Conservation (phyloP, 192 early-diverging fungal species). For the Coemansia furcata region DNA sequence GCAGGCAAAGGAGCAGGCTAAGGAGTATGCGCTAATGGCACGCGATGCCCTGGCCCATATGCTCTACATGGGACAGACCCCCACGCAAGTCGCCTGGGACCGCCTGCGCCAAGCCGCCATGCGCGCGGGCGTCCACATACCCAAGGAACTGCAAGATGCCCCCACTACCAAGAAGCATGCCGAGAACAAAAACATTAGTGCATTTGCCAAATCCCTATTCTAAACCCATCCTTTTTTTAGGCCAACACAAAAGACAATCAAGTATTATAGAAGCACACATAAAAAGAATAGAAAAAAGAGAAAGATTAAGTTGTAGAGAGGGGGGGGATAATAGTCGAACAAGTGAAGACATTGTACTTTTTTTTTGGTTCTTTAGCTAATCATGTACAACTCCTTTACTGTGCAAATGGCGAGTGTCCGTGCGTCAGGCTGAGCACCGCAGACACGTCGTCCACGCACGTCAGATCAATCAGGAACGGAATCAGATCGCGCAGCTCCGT, state of each 20-base stretch:
- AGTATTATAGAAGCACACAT: neutral
- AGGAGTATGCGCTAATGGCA: neutral
- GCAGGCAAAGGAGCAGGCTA: neutral
- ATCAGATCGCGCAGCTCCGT: slow-evolving; percentile 93
- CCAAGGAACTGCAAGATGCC: neutral
- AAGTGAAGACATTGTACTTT: neutral
- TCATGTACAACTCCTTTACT: slow-evolving; percentile 9
- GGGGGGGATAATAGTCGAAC: neutral
- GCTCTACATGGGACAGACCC: slow-evolving; percentile 20
- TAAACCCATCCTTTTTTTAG: neutral
- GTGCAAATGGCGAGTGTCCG: slow-evolving; percentile 38
- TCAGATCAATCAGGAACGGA: slow-evolving; percentile 91
- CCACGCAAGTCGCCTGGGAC: slow-evolving; percentile 3
- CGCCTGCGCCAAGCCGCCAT: slow-evolving; percentile 14
- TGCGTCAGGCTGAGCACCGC: slow-evolving; percentile 64
- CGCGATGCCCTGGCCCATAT: slow-evolving; percentile 22
- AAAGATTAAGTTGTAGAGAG: neutral
- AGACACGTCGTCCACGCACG: slow-evolving; percentile 81
- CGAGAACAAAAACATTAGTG: slow-evolving; percentile 12
- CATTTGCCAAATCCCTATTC: slow-evolving; percentile 34
- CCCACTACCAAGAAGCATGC: slow-evolving; percentile 1
- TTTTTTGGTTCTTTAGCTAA: neutral
- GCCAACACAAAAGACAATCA: neutral
- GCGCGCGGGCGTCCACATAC: slow-evolving; percentile 9
- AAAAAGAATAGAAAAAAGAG: neutral